Conservation (phyloP, 2,329 filamentous ascomycete genomes). For the Fonsecaea erecta region DNA sequence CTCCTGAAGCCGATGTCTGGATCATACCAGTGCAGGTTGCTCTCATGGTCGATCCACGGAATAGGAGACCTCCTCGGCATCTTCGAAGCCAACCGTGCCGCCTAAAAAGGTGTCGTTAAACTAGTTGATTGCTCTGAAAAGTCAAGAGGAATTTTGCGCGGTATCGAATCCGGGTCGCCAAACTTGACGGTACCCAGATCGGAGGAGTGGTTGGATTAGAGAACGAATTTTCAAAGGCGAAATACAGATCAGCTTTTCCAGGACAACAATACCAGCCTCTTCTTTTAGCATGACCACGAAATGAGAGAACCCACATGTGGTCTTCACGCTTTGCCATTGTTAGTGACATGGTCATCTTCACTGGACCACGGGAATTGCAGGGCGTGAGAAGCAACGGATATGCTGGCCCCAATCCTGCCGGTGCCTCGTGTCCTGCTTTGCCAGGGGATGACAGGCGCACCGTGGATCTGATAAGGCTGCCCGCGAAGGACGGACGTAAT, state of each 20-base stretch:
- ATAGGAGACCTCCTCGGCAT: background rate
- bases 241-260: background rate
- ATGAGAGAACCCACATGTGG: background rate
- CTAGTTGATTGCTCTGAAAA: background rate
- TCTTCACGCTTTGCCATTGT: background rate
- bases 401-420: background rate
- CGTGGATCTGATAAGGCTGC: background rate
- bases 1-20: background rate
- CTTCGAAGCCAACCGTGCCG: background rate
- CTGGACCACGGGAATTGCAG: background rate
- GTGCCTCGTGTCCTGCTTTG: background rate
- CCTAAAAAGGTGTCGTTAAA: background rate
- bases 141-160: background rate
- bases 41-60: background rate
- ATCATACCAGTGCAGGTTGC: conserved; percentile 3
- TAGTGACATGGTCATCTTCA: background rate
- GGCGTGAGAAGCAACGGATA: background rate
- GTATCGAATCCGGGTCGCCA: too few relatives aligned
- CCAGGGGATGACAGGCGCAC: background rate
- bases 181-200: too few relatives aligned
- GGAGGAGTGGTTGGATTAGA: too few relatives aligned
- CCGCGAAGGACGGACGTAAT: background rate
- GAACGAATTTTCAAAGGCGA: background rate
- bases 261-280: background rate
- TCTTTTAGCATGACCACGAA: background rate